These are phyloP conservation scores for Drechslerella stenobrocha DNA, from an alignment of 2,329 filamentous ascomycete genomes.

Conservation along the genomic window DNA sequence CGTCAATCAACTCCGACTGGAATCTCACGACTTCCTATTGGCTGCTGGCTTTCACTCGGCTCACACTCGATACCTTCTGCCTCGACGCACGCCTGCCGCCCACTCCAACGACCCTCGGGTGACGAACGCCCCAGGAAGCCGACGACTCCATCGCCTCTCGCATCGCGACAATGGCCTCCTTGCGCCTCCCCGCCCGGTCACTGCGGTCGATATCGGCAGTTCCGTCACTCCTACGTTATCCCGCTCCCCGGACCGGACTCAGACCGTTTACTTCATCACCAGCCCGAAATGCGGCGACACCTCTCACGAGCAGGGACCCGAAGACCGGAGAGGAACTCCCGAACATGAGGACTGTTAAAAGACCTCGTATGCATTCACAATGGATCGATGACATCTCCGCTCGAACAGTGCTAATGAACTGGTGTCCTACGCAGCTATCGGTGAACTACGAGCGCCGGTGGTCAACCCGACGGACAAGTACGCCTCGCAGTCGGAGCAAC, in stretches of 20 bases:
- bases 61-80: too few relatives aligned
- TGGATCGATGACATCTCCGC: background rate
- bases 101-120: conserved; percentile 20
- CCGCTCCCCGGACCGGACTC: conserved; percentile 31
- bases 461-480: conserved; percentile 78
- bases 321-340: conserved; percentile 33
- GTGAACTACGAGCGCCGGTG: conserved; percentile 66
- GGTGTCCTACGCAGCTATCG: conserved; percentile 56
- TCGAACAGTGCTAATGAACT: conserved; percentile 28
- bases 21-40: conserved; percentile 43
- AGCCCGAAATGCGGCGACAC: conserved; percentile 14
- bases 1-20: conserved; percentile 19
- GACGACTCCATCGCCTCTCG: conserved; percentile 10
- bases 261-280: conserved; percentile 41
- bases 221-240: conserved; percentile 16
- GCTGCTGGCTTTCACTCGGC: conserved; percentile 12
- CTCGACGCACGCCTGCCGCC: too few relatives aligned
- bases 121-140: conserved; percentile 21
- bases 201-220: conserved; percentile 37
- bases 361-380: conserved; percentile 31
- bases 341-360: conserved; percentile 33
- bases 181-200: conserved; percentile 33
- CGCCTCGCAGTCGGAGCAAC: conserved; percentile 77
- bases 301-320: conserved; percentile 25
- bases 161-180: conserved; percentile 35